Evolutionary conservation across 805 yeast genomes (phyloP), one percentile per base, ranked within the genome.

Genomic region (Metschnikowia orientalis): DNA sequence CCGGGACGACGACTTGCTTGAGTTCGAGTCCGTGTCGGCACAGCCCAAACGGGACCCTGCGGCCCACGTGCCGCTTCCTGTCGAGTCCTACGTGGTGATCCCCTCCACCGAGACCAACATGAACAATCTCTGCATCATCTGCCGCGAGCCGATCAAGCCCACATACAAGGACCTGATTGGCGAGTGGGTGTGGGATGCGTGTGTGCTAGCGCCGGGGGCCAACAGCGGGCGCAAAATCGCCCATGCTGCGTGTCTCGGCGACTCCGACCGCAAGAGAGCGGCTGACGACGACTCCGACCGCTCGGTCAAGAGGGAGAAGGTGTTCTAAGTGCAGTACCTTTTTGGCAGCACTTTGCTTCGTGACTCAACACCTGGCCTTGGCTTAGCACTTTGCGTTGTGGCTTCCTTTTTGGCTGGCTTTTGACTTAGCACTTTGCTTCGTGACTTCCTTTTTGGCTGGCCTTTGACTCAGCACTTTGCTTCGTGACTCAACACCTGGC

Each of bases 41-140:
- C 30, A 16, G 25, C 30, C 32, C 6, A 32, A 34, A 14, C 37
- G 32, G n/a, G 46, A 38, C 11, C 23, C 18, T 4, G 17, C 12
- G 11, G 11, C n/a, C 11, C 13, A 28, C 6, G 12, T 26, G 4
- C 17, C 13, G 8, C 13, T 24, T 6, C 24, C 28, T 5, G 29
- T 26, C 8, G 40, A 36, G 6, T 20, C 31, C 3, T 78, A 72
- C 48, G 84, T 85, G 10, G 62, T 71, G 5, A 82, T 83, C 9
- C 94, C 95, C 0, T 67, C 76, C 12, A 77, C 75, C 27, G 73
- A 77, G 18, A 63, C 63, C 7, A 78, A 75, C 45, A 41, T 65
- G 68, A 61, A 57, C 39, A 67, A 66, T 34, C 53, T 55, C 35
- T 67, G 72, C 46, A 44, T 56, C 24, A 59, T 67, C 14, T 67